Base-by-base conservation (phyloP, 169 alveolate genomes). In the Babesia microti region DNA sequence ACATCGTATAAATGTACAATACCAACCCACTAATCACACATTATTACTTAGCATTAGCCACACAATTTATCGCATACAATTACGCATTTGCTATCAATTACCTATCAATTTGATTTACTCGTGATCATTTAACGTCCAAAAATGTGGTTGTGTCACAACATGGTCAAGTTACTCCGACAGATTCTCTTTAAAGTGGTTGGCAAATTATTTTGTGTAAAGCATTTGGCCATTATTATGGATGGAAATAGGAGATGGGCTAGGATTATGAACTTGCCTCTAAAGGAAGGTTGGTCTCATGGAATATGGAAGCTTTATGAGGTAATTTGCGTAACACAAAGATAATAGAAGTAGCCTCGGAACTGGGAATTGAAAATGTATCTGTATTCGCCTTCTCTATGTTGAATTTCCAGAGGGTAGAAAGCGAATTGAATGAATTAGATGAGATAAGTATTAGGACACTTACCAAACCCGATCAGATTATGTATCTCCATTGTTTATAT, bases 201-300 rank as follows among this genome's bases (percentile, higher is more conserved):
- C n/a, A n/a, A n/a, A n/a, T n/a, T n/a, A n/a, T n/a, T 56, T 2
- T 14, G 45, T 21, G 70, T 65, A 41, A 26, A 55, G 14, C 89
- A 79, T 45, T 59, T 72, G 28, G 94, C 94, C 24, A 50, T 86
- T 41, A 83, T 86, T 32, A 82, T 86, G 90, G 94, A 86, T 53
- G 94, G 94, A n/a, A 86, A 86, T 59, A 74, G 94, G 28, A 61
- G 94, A 37, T 86, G 49, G 56, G 93, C 94, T 9, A 67, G 73
- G 24, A 47, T 47, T 11, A 17, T 55, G 51, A 50, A 46, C 32
- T 0, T 53, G 17, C 27, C 43, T 1, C 26, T 36, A 14, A 41
- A 50, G 9, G 15, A 56, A 14, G 76, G 76, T 14, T 70, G 55
- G 39, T 47, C 26, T 3, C 18, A 40, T 14, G 76, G 76, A 9